Conservation (phyloP, 306 rosid species). For the Crotalaria pallida region DNA sequence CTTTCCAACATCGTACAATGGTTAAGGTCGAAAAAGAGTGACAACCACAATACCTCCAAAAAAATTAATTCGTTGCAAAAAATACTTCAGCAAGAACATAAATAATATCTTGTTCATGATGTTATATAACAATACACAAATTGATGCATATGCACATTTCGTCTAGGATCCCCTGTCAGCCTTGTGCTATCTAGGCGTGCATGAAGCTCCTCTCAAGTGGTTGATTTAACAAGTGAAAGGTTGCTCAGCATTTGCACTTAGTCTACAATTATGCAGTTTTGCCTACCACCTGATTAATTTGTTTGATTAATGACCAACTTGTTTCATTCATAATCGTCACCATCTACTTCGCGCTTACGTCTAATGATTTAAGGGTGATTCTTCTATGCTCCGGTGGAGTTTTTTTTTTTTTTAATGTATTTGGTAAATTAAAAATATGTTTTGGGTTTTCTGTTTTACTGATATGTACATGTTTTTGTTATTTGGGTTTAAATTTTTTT, state of each 20-base stretch:
- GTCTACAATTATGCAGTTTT: not conserved
- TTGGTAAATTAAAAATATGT: too few species aligned
- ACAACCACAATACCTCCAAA: too few species aligned
- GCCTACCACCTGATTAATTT: not conserved
- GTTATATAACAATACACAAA: not conserved
- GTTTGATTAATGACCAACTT: not conserved
- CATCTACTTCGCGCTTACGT: not conserved
- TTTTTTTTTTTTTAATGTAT: too few species aligned
- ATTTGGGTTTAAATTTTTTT: too few species aligned
- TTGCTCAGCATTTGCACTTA: not conserved
- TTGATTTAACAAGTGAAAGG: not conserved
- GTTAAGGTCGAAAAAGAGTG: too few species aligned
- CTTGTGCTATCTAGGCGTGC: not conserved
- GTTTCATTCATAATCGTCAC: not conserved
- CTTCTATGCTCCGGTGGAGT: too few species aligned
- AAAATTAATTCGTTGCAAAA: too few species aligned
- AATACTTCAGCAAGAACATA: too few species aligned
- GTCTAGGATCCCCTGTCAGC: not conserved
- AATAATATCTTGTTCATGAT: not conserved
- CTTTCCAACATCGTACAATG: too few species aligned
- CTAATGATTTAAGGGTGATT: too few species aligned
- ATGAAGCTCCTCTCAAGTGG: not conserved
- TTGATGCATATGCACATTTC: constrained; percentile 1
- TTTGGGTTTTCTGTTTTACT: too few species aligned
- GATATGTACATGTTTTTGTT: too few species aligned